Percentiles rank a stretch among this genome's conserved stretches.
phyloP scores from a whole-genome alignment of 2,329 filamentous ascomycete species.

The Colletotrichum chrysophilum region DNA sequence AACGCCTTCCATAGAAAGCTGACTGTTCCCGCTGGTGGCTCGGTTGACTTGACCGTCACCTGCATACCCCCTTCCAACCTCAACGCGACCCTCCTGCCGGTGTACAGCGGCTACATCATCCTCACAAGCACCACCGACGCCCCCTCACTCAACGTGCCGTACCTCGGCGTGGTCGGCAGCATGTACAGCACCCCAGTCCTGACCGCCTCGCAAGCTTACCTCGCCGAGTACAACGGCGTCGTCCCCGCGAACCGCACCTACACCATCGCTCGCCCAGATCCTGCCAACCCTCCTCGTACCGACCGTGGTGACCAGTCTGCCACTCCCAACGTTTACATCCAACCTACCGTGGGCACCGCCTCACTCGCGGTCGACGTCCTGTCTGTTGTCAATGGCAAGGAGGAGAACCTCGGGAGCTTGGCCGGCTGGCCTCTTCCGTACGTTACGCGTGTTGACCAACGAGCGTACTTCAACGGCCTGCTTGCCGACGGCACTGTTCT shows the following conservation, averaged over 20 bases:
- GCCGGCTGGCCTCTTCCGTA: constrained; percentile 11
- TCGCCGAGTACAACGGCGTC: constrained; percentile 24
- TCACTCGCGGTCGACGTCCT: constrained; percentile 50
- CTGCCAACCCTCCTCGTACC: constrained; percentile 26
- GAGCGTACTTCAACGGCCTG: constrained; percentile 47
- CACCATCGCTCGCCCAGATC: constrained; percentile 44
- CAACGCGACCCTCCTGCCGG: constrained; percentile 38
- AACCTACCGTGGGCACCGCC: constrained; percentile 50
- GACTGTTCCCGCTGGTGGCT: constrained; percentile 44
- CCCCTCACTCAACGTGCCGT: constrained; percentile 41
- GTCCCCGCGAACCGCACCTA: constrained; percentile 41
- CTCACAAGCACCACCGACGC: constrained; percentile 43
- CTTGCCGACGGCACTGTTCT: constrained; percentile 51
- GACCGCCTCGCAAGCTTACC: constrained; percentile 30
- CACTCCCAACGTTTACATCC: constrained; percentile 43
- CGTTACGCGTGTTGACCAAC: not conserved
- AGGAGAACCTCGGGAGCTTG: constrained; percentile 23
- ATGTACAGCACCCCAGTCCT: constrained; percentile 37
- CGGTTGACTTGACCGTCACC: constrained; percentile 48
- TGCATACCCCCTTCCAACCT: constrained; percentile 44
- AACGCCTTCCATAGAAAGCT: constrained; percentile 31
- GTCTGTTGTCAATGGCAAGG: constrained; percentile 33
- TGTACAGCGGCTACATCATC: constrained; percentile 47
- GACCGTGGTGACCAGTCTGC: constrained; percentile 26
- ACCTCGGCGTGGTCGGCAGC: constrained; percentile 43